These are phyloP conservation scores for Cladosporium velox DNA, from an alignment of 2,329 filamentous ascomycete species.

Conservation along the genomic window DNA sequence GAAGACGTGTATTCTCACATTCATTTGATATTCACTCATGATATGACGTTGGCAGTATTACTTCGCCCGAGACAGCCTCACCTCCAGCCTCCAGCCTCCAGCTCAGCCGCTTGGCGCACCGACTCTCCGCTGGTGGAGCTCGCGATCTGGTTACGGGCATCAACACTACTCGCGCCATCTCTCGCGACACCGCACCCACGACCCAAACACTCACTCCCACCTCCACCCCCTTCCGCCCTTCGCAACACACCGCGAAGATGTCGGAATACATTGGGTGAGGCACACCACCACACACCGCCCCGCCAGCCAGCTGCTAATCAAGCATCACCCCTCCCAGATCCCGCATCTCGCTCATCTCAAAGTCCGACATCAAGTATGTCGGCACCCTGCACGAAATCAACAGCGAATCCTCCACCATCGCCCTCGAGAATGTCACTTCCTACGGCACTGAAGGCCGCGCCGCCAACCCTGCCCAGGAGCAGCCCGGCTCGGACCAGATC, in stretches of 20 bases:
- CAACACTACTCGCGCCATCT: constrained; percentile 13
- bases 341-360: constrained; percentile 94
- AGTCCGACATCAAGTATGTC: constrained; percentile 95
- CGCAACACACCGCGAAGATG: constrained; percentile 43
- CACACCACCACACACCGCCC: constrained; percentile 24
- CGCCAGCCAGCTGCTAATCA: constrained; percentile 27
- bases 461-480: constrained; percentile 75
- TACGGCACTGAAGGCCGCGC: constrained; percentile 92
- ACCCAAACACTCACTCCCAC: neutral
- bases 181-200: constrained; percentile 4
- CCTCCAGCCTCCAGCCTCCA: neutral
- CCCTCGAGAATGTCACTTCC: constrained; percentile 92
- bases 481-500: constrained; percentile 78
- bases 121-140: constrained; percentile 2
- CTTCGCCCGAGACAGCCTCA: neutral
- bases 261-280: constrained; percentile 63
- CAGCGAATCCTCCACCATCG: constrained; percentile 93
- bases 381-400: constrained; percentile 97
- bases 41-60: neutral
- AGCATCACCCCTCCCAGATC: constrained; percentile 58
- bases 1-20: neutral
- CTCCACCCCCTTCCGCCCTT: neutral
- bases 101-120: neutral
- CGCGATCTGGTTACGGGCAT: neutral
- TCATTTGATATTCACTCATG: neutral